Percentiles rank a stretch among this genome's conserved stretches.
Conservation (phyloP, 495 filamentous ascomycete species). For the Podospora pseudoanserina region DNA sequence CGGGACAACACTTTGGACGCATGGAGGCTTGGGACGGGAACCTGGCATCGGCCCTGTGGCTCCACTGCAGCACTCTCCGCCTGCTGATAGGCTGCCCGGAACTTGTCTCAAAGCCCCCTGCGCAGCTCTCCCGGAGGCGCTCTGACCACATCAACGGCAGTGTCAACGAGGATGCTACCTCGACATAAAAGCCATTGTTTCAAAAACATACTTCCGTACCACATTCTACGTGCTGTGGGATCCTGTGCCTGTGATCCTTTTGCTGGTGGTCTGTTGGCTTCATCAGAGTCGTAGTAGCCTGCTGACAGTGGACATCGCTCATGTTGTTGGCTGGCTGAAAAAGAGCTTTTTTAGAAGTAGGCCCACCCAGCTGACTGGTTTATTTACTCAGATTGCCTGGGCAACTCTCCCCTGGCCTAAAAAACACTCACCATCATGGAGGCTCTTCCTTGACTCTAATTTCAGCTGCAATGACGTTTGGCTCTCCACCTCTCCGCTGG, state of each 20-base stretch:
- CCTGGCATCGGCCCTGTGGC: conserved; percentile 5
- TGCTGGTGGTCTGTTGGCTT: background rate
- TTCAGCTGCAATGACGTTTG: conserved; percentile 6
- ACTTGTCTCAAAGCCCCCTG: conserved; percentile 17
- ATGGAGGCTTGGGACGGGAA: background rate
- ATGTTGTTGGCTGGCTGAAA: background rate
- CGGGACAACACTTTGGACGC: conserved; percentile 8
- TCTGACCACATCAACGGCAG: conserved; percentile 15
- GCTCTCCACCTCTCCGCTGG: background rate
- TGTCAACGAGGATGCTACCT: conserved; percentile 17
- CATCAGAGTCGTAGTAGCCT: background rate
- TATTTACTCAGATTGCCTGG: conserved; percentile 14
- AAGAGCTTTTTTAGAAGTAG: background rate
- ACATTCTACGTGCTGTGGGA: conserved; percentile 3
- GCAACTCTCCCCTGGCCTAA: conserved; percentile 7
- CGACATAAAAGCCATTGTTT: conserved; percentile 19
- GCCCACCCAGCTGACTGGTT: background rate
- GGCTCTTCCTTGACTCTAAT: background rate
- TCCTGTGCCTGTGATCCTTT: background rate
- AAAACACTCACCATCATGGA: background rate
- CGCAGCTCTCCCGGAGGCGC: conserved; percentile 19
- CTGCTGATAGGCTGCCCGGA: conserved; percentile 15
- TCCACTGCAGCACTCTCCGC: background rate
- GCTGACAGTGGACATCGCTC: background rate
- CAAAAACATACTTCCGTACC: conserved; percentile 14